A percentile compares a stretch with the other conserved stretches of the same genome.
phyloP scores from a whole-genome alignment of 2,329 filamentous ascomycete genomes.

The Aspergillus sp. region DNA sequence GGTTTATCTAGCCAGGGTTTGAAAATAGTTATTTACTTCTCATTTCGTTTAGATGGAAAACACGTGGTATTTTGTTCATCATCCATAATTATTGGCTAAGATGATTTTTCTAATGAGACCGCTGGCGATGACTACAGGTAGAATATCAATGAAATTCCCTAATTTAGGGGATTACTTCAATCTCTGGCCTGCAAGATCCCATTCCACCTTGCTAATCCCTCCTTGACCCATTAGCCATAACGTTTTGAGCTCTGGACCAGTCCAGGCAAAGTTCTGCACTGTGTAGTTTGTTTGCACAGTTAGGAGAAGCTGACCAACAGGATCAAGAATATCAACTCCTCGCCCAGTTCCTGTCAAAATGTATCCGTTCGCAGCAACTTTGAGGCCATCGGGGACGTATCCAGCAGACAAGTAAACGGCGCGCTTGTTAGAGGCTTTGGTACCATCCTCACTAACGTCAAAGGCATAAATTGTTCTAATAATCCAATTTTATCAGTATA shows the following conservation, averaged over 20 bases:
- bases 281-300: slow-evolving; percentile 41
- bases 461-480: slow-evolving; percentile 35
- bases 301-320: slow-evolving; percentile 31
- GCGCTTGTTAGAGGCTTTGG: slow-evolving; percentile 33
- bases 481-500: not conserved
- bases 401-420: slow-evolving; percentile 35
- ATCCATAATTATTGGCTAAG: too few species aligned
- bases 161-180: slow-evolving; percentile 8
- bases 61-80: too few species aligned
- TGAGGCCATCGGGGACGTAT: slow-evolving; percentile 40
- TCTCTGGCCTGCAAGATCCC: slow-evolving; percentile 30
- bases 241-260: slow-evolving; percentile 32
- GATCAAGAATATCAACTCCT: slow-evolving; percentile 39
- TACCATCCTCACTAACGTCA: slow-evolving; percentile 31
- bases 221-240: slow-evolving; percentile 39
- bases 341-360: slow-evolving; percentile 35
- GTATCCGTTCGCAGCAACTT: slow-evolving; percentile 38
- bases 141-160: too few species aligned
- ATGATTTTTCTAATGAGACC: not conserved
- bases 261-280: slow-evolving; percentile 43
- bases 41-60: too few species aligned
- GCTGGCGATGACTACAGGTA: too few species aligned
- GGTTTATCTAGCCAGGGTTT: too few species aligned
- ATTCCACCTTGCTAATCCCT: slow-evolving; percentile 35
- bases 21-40: too few species aligned